Evolutionary conservation across 805 yeast genomes (phyloP), one percentile per base, ranked within the genome.

Genomic region (Candida nitratophila): DNA sequence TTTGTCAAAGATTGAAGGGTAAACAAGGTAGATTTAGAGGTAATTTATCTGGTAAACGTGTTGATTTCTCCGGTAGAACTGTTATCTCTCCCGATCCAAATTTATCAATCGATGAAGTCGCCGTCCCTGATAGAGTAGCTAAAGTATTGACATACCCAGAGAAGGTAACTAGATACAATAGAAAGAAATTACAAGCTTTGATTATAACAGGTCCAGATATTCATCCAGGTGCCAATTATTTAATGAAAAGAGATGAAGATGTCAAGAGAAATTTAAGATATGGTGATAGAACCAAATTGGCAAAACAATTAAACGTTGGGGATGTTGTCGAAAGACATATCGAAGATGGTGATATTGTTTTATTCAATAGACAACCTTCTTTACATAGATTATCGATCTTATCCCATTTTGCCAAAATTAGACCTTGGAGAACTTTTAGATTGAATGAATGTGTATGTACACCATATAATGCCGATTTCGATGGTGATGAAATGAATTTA

Each of bases 11-110:
- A 60, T 73, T 93, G 51, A 93, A 93, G 68, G 99, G 99, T 64
- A 93, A 93, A 55, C 98, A 93, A 68, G 99, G 99, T 58, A 83
- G 99, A 61, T 95, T 93, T 70, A 79, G 99, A 73, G 99, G 99
- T 53, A 93, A 93, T 60, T 69, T 93, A 54, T 89, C 97, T 1
- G 99, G 99, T 65, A 93, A 93, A 66, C 86, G 99, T 71, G 99
- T 93, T 22, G 99, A 93, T 65, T 93, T 93, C 61, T 89, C 97
- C 0, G 99, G 95, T 41, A 80, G 99, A 70, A 93, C 99, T 0
- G 99, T 93, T 54, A 93, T 93, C 59, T 91, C 98, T 2, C 99
- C 99, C 2, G 99, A 93, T 70, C 99, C 99, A 32, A 93, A 93
- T 61, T 70, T 93, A 54, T 74, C 84, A 26, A 87, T 93, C 50